Conservation (phyloP, 129 eudicot genomes). For the Flaveria trinervia region DNA sequence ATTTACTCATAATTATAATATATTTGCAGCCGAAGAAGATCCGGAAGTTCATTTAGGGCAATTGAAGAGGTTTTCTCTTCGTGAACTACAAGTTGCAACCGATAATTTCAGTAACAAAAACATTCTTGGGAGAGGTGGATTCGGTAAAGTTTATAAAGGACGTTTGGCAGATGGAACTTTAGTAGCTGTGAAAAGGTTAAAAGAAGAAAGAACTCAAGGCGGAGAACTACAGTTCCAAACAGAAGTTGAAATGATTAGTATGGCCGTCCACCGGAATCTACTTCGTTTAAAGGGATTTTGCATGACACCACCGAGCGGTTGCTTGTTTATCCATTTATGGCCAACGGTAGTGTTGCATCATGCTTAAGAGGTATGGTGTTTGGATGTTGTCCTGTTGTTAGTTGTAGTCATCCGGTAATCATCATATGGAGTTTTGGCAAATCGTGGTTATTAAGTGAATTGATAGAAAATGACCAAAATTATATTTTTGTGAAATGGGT, state of each 20-base stretch:
- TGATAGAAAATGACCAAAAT: background rate
- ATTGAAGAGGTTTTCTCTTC: conserved; percentile 77
- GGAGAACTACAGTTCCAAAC: conserved; percentile 92
- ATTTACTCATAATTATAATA: background rate
- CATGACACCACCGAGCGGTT: conserved; percentile 87
- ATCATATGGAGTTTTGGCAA: background rate
- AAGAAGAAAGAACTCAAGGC: conserved; percentile 91
- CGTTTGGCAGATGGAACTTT: conserved; percentile 77
- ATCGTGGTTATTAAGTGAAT: background rate
- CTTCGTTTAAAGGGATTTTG: conserved; percentile 90
- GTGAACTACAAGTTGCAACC: conserved; percentile 87
- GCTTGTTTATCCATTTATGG: conserved; percentile 92
- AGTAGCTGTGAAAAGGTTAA: conserved; percentile 85
- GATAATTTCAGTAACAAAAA: conserved; percentile 74
- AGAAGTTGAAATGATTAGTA: conserved; percentile 87
- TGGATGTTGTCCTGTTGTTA: background rate
- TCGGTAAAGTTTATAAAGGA: conserved; percentile 89
- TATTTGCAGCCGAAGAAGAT: conserved; percentile 78
- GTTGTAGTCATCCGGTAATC: background rate
- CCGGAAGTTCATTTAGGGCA: conserved; percentile 88
- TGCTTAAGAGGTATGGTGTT: conserved; percentile 78
- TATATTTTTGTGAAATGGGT: too few species aligned
- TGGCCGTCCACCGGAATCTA: conserved; percentile 91
- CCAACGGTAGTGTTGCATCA: conserved; percentile 89
- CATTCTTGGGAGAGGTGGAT: conserved; percentile 92